Conservation (phyloP, 768 basidiomycete genomes). For the Mycena indigotica region DNA sequence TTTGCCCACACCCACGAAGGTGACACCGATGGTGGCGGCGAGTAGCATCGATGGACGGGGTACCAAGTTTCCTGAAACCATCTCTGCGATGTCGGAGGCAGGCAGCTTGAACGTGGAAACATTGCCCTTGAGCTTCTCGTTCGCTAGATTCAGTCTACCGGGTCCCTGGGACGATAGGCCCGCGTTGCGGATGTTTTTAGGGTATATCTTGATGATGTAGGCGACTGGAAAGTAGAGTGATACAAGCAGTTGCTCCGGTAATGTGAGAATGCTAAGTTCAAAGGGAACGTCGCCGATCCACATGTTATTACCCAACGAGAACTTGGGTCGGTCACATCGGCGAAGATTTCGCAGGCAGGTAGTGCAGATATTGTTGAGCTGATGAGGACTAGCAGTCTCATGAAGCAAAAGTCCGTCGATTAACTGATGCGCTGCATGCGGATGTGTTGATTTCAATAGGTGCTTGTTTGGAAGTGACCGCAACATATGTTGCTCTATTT, state of each 20-base stretch:
- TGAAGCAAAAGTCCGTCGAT: neutral
- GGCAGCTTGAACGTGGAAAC: constrained; percentile 22
- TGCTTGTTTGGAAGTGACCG: neutral
- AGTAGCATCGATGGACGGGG: constrained; percentile 15
- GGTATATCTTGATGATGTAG: constrained; percentile 29
- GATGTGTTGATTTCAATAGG: neutral
- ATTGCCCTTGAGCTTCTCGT: constrained; percentile 27
- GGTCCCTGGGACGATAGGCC: neutral
- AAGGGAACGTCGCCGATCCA: constrained; percentile 30
- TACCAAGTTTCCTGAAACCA: constrained; percentile 25
- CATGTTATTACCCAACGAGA: constrained; percentile 21
- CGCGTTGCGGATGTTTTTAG: constrained; percentile 14
- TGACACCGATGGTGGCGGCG: constrained; percentile 31
- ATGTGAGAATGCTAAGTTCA: constrained; percentile 19
- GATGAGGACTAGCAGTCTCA: neutral
- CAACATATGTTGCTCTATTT: neutral
- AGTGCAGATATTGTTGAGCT: neutral
- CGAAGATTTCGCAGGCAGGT: neutral
- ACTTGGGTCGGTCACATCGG: neutral
- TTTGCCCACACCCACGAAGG: constrained; percentile 30
- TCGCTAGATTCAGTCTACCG: no score
- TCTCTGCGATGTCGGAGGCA: constrained; percentile 11
- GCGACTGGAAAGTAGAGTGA: constrained; percentile 21
- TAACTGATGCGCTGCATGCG: neutral
- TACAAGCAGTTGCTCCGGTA: constrained; percentile 30